Evolutionary conservation across 2,329 filamentous ascomycete genomes (phyloP).

Genomic region (Meredithiella fracta): DNA sequence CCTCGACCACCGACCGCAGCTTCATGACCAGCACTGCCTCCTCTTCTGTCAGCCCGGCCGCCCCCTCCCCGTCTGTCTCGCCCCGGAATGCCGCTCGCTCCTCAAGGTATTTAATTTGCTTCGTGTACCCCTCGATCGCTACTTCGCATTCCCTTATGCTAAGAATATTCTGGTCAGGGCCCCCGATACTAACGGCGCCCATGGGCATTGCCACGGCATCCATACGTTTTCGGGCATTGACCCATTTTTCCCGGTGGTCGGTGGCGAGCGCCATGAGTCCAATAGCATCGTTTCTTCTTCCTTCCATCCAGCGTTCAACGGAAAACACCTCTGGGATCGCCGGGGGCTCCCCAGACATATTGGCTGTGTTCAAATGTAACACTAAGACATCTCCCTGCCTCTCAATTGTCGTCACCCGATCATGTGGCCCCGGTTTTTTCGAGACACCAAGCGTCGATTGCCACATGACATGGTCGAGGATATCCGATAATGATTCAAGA

Average conservation of each 20-base stretch:
- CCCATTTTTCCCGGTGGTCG: constrained; percentile 8
- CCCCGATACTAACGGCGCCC: background rate
- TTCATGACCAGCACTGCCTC: constrained; percentile 16
- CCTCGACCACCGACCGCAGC: background rate
- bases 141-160: background rate
- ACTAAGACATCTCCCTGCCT: constrained; percentile 34
- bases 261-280: constrained; percentile 13
- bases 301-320: constrained; percentile 35
- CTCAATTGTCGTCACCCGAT: constrained; percentile 28
- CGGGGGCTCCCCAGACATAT: constrained; percentile 25
- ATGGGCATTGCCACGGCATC: background rate
- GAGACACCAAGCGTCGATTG: constrained; percentile 24
- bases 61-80: constrained; percentile 20
- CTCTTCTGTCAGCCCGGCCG: constrained; percentile 15
- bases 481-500: constrained; percentile 31
- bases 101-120: constrained; percentile 22
- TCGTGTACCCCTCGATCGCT: constrained; percentile 15
- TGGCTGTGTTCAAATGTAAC: constrained; percentile 29
- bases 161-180: background rate
- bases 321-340: constrained; percentile 37
- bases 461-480: constrained; percentile 34
- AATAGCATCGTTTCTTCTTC: constrained; percentile 28
- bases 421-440: constrained; percentile 21
- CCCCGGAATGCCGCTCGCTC: constrained; percentile 22
- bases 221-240: constrained; percentile 2